phyloP scores from a whole-genome alignment of 306 rosid genomes.

The Castanea crenata region DNA sequence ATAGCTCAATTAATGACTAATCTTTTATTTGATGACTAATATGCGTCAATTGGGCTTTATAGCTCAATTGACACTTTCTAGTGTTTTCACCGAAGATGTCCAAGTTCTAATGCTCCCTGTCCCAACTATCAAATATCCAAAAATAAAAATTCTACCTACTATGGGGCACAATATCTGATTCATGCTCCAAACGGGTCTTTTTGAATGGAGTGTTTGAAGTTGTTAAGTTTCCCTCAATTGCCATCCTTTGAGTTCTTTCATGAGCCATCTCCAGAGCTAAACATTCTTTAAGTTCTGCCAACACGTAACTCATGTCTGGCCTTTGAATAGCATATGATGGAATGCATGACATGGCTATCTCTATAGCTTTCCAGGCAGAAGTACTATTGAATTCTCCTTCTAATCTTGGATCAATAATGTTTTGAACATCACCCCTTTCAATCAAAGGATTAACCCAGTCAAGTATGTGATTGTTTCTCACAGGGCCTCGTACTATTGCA shows the following conservation, averaged over 20 bases:
- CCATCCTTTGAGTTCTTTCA: neutral
- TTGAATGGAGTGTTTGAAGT: neutral
- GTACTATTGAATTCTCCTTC: slow-evolving; percentile 7
- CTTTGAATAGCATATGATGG: slow-evolving; percentile 10
- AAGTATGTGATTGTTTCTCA: neutral
- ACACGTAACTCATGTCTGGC: slow-evolving; percentile 28
- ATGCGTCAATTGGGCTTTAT: too few species aligned
- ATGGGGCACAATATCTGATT: neutral
- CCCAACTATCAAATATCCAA: too few species aligned
- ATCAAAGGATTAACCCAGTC: neutral
- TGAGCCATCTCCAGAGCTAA: slow-evolving; percentile 18
- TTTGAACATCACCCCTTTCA: slow-evolving; percentile 5
- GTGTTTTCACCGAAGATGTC: too few species aligned
- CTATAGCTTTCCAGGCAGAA: slow-evolving; percentile 26
- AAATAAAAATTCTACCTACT: neutral
- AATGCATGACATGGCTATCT: slow-evolving; percentile 26
- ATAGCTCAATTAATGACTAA: neutral
- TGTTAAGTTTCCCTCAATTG: neutral
- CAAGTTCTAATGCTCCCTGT: too few species aligned
- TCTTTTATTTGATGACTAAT: neutral
- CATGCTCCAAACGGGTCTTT: neutral
- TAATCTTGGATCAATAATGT: slow-evolving; percentile 15
- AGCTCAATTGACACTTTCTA: too few species aligned
- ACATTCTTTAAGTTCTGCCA: slow-evolving; percentile 22
- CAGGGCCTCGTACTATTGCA: neutral